These are phyloP conservation scores for Gonapodya prolifera DNA, from an alignment of 192 early-diverging fungal species.

Conservation along the genomic window DNA sequence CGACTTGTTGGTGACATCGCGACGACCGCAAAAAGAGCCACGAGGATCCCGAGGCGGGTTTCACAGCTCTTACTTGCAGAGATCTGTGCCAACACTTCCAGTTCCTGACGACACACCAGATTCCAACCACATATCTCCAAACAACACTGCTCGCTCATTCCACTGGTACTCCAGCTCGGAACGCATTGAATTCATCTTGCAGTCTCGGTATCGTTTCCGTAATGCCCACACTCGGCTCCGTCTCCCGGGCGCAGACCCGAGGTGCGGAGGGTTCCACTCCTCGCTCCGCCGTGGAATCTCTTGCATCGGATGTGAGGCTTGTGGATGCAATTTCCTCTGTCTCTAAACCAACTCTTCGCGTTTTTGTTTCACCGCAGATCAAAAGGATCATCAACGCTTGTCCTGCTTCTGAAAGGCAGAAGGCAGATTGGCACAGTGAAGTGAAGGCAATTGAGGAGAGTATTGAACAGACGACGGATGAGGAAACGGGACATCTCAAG, in stretches of 20 bases:
- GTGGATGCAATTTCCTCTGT: neutral
- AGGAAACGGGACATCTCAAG: neutral
- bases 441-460: neutral
- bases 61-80: neutral
- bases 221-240: neutral
- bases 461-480: neutral
- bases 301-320: neutral
- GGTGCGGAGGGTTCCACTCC: neutral
- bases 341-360: neutral
- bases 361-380: neutral
- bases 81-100: neutral
- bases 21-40: neutral
- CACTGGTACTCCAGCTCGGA: neutral
- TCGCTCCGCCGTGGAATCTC: neutral
- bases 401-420: neutral
- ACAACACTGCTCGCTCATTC: neutral
- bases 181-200: neutral
- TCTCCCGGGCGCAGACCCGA: neutral
- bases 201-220: neutral
- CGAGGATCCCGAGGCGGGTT: neutral
- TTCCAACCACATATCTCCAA: neutral
- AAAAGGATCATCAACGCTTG: neutral
- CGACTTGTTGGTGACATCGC: neutral
- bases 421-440: neutral
- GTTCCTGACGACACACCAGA: neutral